Evolutionary conservation across 257 asterid genomes (phyloP), one percentile per base, ranked within the genome.

Genomic region (Mentha longifolia): DNA sequence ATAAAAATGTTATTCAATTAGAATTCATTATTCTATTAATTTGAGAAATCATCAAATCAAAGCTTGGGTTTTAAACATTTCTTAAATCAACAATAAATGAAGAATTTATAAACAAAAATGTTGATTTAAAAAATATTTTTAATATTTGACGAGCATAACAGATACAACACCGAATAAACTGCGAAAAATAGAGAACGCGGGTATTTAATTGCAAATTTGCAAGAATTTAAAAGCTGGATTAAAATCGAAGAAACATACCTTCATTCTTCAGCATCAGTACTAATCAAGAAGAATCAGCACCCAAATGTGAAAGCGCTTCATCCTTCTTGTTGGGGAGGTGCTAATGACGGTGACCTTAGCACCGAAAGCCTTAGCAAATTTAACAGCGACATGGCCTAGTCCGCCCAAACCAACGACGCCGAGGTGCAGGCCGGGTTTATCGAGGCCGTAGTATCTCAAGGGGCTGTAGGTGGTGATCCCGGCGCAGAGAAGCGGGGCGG

Each of bases 391-490:
- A 46, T 81, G 86, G 19, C 89, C 87, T 0, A 85, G 80, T 13
- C 89, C 87, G 4, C 87, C 90, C 3, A 80, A 59, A 4, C 87
- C 87, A 0, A 82, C 84, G 7, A 82, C 72, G 6, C 87, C 87
- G 7, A 85, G 17, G 33, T 73, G 74, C 76, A 78, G 61, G 13
- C 89, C 85, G 0, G 82, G 84, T 11, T 82, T 84, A 20, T 82
- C 70, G 0, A 82, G 84, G 13, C 85, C 87, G 14, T 15, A 82
- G 19, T 79, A 77, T 13, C 56, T 72, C 73, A 79, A 14, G 0
- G 89, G 85, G 43, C 84, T 82, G 71, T 85, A 82, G 4, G 87
- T 77, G 0, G 90, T 82, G 57, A 85, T 80, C 2, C 89, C 87
- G 0, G 85, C 89, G 33, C 89, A 82, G 2, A 79, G 70, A 3